These are phyloP conservation scores for Conticribra weissflogii DNA, from an alignment of 108 stramenopile genomes.

Conservation along the genomic window DNA sequence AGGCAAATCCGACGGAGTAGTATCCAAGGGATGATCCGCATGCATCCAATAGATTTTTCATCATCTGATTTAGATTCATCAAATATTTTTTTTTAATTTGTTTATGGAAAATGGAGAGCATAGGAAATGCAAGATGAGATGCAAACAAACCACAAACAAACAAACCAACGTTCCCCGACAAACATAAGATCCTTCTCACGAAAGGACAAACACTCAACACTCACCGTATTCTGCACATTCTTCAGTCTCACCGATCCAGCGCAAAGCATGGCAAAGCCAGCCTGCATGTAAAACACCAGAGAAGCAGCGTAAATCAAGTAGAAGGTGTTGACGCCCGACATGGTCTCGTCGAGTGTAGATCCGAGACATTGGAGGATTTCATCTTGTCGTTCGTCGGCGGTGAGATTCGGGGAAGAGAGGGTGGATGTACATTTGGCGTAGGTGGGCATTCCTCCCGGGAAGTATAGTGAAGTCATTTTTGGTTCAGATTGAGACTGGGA, in stretches of 20 bases:
- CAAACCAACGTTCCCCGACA: too few relatives aligned
- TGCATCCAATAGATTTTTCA: constrained; percentile 90
- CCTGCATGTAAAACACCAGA: constrained; percentile 63
- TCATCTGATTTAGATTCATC: too few relatives aligned
- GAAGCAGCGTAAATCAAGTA: constrained; percentile 38
- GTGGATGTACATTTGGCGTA: constrained; percentile 2
- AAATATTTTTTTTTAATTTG: too few relatives aligned
- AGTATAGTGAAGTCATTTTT: too few relatives aligned
- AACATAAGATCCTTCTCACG: too few relatives aligned
- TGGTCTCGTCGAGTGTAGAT: constrained; percentile 8
- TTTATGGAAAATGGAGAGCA: too few relatives aligned
- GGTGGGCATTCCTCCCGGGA: not conserved
- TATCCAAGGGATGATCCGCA: constrained; percentile 81
- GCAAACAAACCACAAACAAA: too few relatives aligned
- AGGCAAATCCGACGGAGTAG: constrained; percentile 79
- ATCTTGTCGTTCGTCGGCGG: constrained; percentile 10
- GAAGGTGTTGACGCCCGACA: constrained; percentile 13
- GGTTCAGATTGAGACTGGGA: too few relatives aligned
- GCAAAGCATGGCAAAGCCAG: constrained; percentile 72
- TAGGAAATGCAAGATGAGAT: too few relatives aligned
- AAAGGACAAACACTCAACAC: not conserved
- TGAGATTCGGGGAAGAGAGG: constrained; percentile 4
- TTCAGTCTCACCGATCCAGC: constrained; percentile 86
- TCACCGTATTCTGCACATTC: constrained; percentile 81
- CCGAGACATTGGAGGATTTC: constrained; percentile 6